Base-by-base conservation (phyloP, 345 rosid genomes). In the Punica granatum region DNA sequence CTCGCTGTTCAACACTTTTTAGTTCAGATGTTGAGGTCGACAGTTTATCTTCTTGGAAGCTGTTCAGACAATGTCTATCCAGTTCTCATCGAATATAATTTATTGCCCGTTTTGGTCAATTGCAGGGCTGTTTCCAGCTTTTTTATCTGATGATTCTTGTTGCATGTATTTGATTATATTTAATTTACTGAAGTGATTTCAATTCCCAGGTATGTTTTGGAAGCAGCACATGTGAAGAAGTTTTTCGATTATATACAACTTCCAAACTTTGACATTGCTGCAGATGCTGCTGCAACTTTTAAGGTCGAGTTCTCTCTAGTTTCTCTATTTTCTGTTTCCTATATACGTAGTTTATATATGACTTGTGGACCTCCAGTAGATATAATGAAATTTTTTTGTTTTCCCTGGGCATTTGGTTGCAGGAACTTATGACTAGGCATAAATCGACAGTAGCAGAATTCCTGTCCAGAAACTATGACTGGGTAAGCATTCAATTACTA, bases 221-320 rank as follows among this genome's bases (percentile, higher is more conserved):
- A 95, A 75, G 86, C 96, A 0, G 79, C 79, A 67, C 84, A 92
- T 70, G 76, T 92, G 82, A 95, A 86, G 88, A 92, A 90, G 81
- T 88, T 92, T 79, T 95, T 95, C 51, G 85, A 90, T 64, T 88
- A 78, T 72, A 95, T 95, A 75, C 98, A 88, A 77, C 90, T 95
- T 74, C 97, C 98, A 37, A 92, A 95, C 78, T 95, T 95, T 23
- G 98, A 95, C 67, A 80, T 95, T 76, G 92, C 98, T 65, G 98
- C 99, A 48, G 98, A 92, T 87, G 99, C 96, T 75, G 99, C 96
- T 78, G 98, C 94, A 13, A 90, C 99, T 58, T 92, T 95, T 78
- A 95, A 92, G 99, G 98, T 95, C 67, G 69, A 34, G 48, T 62
- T 64, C 48, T 65, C 44, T 37, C 53, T 26, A 49, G 46, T 30